These are phyloP conservation scores for Scleromitrula shiraiana DNA, from an alignment of 2,329 filamentous ascomycete genomes.

Conservation along the genomic window DNA sequence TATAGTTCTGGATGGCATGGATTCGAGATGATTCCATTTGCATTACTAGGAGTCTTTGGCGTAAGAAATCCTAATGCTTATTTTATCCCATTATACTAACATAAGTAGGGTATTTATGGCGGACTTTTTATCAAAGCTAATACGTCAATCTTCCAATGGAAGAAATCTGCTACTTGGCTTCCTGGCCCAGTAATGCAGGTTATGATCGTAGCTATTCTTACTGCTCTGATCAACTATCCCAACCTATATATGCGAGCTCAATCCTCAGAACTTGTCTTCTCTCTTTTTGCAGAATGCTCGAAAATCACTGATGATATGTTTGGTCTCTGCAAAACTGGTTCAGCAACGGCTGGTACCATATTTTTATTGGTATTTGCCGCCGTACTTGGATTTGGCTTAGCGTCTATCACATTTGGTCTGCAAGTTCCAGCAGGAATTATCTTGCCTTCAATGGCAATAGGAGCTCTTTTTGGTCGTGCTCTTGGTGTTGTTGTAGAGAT, in stretches of 20 bases:
- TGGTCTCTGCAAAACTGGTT: constrained; percentile 80
- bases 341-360: constrained; percentile 74
- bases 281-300: constrained; percentile 85
- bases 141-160: constrained; percentile 77
- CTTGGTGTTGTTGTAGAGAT: constrained; percentile 85
- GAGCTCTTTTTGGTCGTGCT: constrained; percentile 80
- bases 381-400: constrained; percentile 74
- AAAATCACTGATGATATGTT: constrained; percentile 77
- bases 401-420: constrained; percentile 83
- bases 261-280: constrained; percentile 82
- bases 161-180: constrained; percentile 56
- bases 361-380: constrained; percentile 76
- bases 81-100: constrained; percentile 12
- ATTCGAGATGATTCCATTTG: constrained; percentile 87
- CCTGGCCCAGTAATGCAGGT: constrained; percentile 75
- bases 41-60: constrained; percentile 76
- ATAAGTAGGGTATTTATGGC: constrained; percentile 71
- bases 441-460: constrained; percentile 91
- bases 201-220: constrained; percentile 67
- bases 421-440: constrained; percentile 95
- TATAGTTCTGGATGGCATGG: constrained; percentile 89
- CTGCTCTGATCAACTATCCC: constrained; percentile 86
- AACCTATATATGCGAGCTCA: constrained; percentile 96
- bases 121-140: constrained; percentile 93
- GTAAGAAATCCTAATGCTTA: constrained; percentile 31